phyloP scores from a whole-genome alignment of 2,329 filamentous ascomycete species.

The Ceratocystis papillata region DNA sequence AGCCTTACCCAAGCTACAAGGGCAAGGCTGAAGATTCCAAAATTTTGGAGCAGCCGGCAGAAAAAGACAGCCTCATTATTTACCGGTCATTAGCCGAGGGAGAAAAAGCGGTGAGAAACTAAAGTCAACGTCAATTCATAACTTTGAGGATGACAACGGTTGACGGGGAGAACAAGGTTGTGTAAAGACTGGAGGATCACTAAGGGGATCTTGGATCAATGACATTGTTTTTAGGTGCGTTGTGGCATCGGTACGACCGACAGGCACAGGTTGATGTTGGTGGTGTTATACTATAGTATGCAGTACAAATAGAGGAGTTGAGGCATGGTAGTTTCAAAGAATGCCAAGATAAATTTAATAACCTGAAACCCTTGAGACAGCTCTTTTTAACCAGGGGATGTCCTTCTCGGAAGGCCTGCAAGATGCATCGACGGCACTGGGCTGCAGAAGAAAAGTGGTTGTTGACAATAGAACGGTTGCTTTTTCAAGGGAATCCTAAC shows the following conservation, averaged over 20 bases:
- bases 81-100: background rate
- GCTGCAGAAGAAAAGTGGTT: background rate
- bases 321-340: background rate
- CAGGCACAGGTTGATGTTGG: background rate
- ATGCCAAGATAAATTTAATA: conserved; percentile 1
- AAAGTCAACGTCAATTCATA: background rate
- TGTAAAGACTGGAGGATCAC: background rate
- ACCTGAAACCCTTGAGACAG: background rate
- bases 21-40: conserved; percentile 1
- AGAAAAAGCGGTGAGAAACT: background rate
- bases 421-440: background rate
- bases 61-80: background rate
- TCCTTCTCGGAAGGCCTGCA: background rate
- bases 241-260: background rate
- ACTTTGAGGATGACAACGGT: background rate
- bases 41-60: background rate
- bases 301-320: background rate
- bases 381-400: background rate
- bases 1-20: background rate
- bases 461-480: background rate
- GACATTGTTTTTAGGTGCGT: background rate
- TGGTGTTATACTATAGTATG: background rate
- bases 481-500: no score
- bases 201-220: background rate
- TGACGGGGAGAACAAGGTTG: background rate